Base-by-base conservation (phyloP, 352 stramenopile genomes). In the Globisporangium acanthophoron region DNA sequence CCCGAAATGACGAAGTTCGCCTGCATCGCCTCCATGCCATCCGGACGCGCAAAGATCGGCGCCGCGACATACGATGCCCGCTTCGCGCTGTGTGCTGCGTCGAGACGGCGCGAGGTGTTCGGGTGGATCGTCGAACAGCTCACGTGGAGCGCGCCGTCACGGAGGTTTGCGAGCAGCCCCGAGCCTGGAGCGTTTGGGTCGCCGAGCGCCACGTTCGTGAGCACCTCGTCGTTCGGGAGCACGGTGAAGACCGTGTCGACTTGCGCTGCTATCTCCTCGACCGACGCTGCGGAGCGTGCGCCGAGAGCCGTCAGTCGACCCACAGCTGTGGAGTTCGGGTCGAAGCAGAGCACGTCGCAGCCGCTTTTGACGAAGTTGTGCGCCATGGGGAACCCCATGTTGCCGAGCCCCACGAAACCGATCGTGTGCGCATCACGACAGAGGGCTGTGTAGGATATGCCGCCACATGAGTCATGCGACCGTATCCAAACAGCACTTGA, bases 371-470 rank as follows among this genome's bases (percentile, higher is more conserved):
- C 56, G 39, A 96, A 62, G 70, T 97, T 97, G 56, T 80, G 69
- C 39, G 84, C 82, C 92, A 98, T 97, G 13, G 85, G 88, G 47
- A 87, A 69, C 0, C 90, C 91, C 90, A 98, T 98, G 64, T 97
- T 96, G 27, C 92, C 92, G 12, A 98, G 71, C 6, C 92, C 90
- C 31, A 98, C 80, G 70, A 97, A 97, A 21, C 87, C 90, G 20
- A 97, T 59, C 12, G 49, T 50, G 24, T 54, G 47, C 21, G 48
- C 54, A 44, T 31, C 24, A 21, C 44, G 20, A 2, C 0, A 1
- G 44, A 49, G 44, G 3, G 37, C 37, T 41, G 37, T 3, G 31
- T 37, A 8, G n/a, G n/a, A n/a, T n/a, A n/a, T 37, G 31, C 8
- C 31, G 31, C 31, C 4, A 37, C 31, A 8, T 37, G 31, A 37